A percentile compares a stretch with the other conserved stretches of the same genome.
These are phyloP conservation scores for Zygotorulaspora mrakii DNA, from an alignment of 1,139 yeast species.

Conservation along the genomic window DNA sequence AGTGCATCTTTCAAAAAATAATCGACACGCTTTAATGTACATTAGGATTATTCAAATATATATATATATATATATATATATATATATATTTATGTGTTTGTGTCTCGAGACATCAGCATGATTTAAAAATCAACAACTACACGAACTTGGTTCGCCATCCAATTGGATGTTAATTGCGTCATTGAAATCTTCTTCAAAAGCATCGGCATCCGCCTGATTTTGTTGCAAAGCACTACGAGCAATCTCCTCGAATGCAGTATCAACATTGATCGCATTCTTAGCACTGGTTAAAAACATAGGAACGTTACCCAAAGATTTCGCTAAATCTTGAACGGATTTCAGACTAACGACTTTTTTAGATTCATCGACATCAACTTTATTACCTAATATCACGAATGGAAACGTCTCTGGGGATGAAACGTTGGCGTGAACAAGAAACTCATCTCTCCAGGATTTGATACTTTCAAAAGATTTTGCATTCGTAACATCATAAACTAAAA, in stretches of 20 bases:
- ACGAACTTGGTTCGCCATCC: slow-evolving; percentile 72
- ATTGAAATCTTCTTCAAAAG: slow-evolving; percentile 86
- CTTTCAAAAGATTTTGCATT: slow-evolving; percentile 90
- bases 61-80: slow-evolving; percentile 1
- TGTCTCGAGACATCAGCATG: too few relatives aligned
- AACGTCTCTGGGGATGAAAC: slow-evolving; percentile 91
- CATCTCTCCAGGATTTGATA: slow-evolving; percentile 90
- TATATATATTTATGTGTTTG: not conserved
- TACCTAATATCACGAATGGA: slow-evolving; percentile 92
- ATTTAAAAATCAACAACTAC: slow-evolving; percentile 56
- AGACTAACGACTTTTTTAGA: slow-evolving; percentile 76
- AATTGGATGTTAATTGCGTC: slow-evolving; percentile 94
- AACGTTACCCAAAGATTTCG: slow-evolving; percentile 80
- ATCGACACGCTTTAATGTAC: slow-evolving; percentile 10
- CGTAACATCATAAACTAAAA: slow-evolving; percentile 89
- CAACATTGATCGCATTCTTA: slow-evolving; percentile 89
- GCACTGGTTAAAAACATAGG: slow-evolving; percentile 96
- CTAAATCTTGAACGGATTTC: slow-evolving; percentile 82
- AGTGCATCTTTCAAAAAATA: slow-evolving; percentile 46
- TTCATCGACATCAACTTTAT: slow-evolving; percentile 93
- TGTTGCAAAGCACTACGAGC: slow-evolving; percentile 92
- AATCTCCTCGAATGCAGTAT: slow-evolving; percentile 91
- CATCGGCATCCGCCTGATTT: slow-evolving; percentile 84
- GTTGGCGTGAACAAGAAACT: slow-evolving; percentile 87
- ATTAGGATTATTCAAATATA: slow-evolving; percentile 6